phyloP scores from a whole-genome alignment of 441 rosid species.

The Gossypium trilobum region DNA sequence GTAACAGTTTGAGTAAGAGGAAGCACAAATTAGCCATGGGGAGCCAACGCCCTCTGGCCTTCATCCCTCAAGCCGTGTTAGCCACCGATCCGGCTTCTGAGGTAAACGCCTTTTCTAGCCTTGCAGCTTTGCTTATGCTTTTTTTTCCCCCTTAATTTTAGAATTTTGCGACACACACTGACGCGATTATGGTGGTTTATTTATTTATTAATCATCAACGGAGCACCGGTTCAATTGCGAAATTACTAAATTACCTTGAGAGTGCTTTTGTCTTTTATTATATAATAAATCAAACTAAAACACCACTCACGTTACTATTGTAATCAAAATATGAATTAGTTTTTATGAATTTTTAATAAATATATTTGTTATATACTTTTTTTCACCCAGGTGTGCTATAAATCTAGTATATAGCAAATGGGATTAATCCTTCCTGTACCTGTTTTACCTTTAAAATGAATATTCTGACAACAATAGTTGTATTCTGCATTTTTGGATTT shows the following conservation, averaged over 20 bases:
- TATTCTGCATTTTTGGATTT: no score
- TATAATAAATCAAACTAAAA: no score
- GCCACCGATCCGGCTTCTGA: constrained; percentile 64
- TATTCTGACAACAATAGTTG: no score
- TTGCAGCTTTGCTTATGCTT: background rate
- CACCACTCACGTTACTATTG: no score
- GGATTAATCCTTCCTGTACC: background rate
- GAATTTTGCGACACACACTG: background rate
- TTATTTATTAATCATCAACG: background rate
- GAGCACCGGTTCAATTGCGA: background rate
- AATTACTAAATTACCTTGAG: no score
- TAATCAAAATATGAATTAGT: no score
- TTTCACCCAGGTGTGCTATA: background rate
- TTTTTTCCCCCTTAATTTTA: background rate
- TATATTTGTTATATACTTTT: background rate
- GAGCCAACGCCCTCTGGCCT: constrained; percentile 24
- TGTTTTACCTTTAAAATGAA: background rate
- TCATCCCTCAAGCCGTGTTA: constrained; percentile 54
- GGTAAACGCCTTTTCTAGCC: constrained; percentile 29
- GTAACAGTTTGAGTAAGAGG: constrained; percentile 32
- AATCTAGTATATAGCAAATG: background rate
- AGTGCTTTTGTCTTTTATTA: no score
- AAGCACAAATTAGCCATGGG: constrained; percentile 28
- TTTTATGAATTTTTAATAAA: no score
- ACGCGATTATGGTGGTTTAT: background rate